These are phyloP conservation scores for Petrea volubilis DNA, from an alignment of 257 asterid genomes.

Conservation along the genomic window DNA sequence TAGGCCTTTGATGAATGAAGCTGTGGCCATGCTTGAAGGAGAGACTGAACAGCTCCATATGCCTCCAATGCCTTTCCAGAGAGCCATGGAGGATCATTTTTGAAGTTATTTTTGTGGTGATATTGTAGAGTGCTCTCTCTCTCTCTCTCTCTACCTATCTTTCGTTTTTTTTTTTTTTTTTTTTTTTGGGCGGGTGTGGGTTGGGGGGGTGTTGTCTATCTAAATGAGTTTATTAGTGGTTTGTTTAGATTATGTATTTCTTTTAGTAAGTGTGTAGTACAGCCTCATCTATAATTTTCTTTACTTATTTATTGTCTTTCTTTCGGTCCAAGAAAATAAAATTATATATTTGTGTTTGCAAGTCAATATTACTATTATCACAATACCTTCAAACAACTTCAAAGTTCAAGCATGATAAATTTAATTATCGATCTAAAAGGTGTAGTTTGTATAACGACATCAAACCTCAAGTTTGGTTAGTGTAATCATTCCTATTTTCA, in stretches of 20 bases:
- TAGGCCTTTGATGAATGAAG: conserved; percentile 50
- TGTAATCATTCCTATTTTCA: too few species aligned
- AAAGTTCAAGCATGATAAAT: too few species aligned
- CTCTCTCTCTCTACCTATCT: neutral
- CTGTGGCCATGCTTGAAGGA: conserved; percentile 56
- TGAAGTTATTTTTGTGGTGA: neutral
- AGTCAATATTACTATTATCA: too few species aligned
- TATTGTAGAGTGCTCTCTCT: neutral
- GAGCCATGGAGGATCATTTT: conserved; percentile 9
- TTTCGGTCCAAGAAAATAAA: too few species aligned
- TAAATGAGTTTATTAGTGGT: neutral
- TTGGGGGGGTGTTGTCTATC: too few species aligned
- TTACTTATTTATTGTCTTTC: too few species aligned
- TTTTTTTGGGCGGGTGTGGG: neutral
- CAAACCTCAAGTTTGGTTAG: too few species aligned
- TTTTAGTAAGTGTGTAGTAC: neutral
- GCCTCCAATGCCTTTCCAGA: conserved; percentile 45
- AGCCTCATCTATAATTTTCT: neutral
- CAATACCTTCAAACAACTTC: too few species aligned
- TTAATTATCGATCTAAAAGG: too few species aligned
- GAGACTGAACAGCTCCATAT: conserved; percentile 26
- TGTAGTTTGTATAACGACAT: too few species aligned
- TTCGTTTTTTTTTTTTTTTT: neutral
- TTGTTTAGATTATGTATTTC: neutral
- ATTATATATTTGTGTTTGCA: too few species aligned